Percentiles rank a stretch among this genome's conserved stretches.
phyloP scores from a whole-genome alignment of 192 early-diverging fungal species.

The Paraglomus brasilianum region DNA sequence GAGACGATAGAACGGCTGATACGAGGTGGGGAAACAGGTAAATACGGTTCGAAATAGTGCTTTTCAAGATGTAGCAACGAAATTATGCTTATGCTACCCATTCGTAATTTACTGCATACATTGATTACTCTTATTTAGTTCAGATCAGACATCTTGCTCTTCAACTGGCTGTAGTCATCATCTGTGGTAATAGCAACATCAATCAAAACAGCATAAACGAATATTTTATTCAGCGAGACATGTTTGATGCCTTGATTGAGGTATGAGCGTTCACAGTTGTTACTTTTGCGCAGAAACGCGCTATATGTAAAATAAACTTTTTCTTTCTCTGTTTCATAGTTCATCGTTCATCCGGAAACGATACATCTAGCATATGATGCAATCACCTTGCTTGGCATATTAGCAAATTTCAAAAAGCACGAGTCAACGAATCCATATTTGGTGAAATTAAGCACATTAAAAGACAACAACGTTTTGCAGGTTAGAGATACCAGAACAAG shows the following conservation, averaged over 20 bases:
- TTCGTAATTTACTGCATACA: conserved; percentile 1
- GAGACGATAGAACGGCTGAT: conserved; percentile 31
- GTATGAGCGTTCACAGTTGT: conserved; percentile 28
- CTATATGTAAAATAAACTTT: not conserved
- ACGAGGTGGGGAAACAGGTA: conserved; percentile 38
- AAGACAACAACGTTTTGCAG: conserved; percentile 36
- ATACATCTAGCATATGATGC: conserved; percentile 40
- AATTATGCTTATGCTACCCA: not conserved
- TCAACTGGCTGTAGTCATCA: conserved; percentile 43
- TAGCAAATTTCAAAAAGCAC: conserved; percentile 60
- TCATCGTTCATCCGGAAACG: conserved; percentile 41
- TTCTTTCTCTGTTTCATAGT: conserved; percentile 19
- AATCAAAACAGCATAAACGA: conserved; percentile 61
- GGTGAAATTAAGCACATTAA: conserved; percentile 33
- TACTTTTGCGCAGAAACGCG: not conserved
- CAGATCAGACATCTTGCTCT: conserved; percentile 37
- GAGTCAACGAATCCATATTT: conserved; percentile 53
- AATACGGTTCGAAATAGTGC: not conserved
- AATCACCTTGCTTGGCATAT: conserved; percentile 45
- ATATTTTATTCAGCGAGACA: conserved; percentile 54
- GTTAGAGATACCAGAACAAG: conserved; percentile 9
- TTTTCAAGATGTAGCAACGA: not conserved
- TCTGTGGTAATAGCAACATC: conserved; percentile 53
- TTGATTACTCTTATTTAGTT: conserved; percentile 13
- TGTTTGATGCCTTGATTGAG: conserved; percentile 45